Evolutionary conservation across 2,329 filamentous ascomycete genomes (phyloP), one percentile per base, ranked within the genome.

Genomic region (Alternaria triticimaculans): DNA sequence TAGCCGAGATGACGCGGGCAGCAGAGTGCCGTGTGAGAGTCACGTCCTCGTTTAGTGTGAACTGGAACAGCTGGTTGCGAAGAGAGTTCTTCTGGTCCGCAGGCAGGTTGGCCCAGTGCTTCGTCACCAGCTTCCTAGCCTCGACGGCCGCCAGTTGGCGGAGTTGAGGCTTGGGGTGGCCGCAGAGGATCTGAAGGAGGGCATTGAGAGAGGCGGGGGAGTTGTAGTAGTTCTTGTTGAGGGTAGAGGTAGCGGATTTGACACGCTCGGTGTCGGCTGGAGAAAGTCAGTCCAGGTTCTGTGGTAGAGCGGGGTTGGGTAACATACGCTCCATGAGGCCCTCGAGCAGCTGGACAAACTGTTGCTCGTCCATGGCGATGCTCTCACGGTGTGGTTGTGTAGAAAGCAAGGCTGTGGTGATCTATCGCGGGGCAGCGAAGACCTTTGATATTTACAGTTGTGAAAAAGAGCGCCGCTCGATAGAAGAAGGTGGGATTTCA

Each of bases 201-300:
- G 92, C 89, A 60, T 95, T 87, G 62, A 98, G 89, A 15, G 93
- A 93, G 75, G 94, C 88, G 43, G 95, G 91, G 72, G 93, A 88
- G 75, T 89, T 90, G 85, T 97, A 98, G 86, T 93, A 98, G 82
- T 92, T 92, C 82, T 96, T 96, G 82, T 97, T 94, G 64, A 98
- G 89, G 75, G 94, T 90, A 63, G 92, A 89, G 18, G 95, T 99
- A 67, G 94, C 93, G 71, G 92, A 89, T 87, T 97, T 96, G 81
- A 97, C 90, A 82, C 76, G 74, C 62, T 80, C 79, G 18, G 78
- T 97, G 83, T 97, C 91, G 78, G 96, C 94, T 97, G 77, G 57
- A 44, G 49, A 65, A 49, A 66, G 80, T 84, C 70, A 85, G 81
- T 66, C 21, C 30, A 59, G 54, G 5, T 50, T 41, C 33, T 8